Conservation (phyloP, 2,329 filamentous ascomycete genomes). For the Penicillium sp. region DNA sequence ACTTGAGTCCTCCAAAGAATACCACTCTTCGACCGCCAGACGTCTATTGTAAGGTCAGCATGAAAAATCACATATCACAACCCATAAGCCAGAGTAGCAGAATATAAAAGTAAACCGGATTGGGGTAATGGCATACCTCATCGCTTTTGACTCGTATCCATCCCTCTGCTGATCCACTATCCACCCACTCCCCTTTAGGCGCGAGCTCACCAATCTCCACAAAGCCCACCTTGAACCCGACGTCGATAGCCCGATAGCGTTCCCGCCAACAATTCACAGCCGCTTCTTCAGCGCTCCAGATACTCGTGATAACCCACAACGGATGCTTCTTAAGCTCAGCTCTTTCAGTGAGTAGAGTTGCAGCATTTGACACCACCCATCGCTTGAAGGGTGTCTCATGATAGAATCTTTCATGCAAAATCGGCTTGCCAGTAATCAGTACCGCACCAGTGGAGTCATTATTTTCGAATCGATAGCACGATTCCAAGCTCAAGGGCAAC, state of each 20-base stretch:
- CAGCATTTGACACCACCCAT: conserved; percentile 4
- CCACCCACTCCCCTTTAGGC: conserved; percentile 1
- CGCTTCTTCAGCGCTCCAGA: conserved; percentile 1
- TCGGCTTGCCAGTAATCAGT: not conserved
- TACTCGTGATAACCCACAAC: conserved; percentile 7
- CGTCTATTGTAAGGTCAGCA: not conserved
- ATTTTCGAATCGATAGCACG: not conserved
- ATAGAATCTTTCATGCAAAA: conserved; percentile 3
- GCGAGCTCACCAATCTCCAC: conserved; percentile 5
- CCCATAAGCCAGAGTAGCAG: too few relatives aligned
- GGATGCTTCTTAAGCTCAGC: not conserved
- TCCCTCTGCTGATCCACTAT: not conserved
- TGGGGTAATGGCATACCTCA: not conserved
- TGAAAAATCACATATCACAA: too few relatives aligned
- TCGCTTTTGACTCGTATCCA: not conserved
- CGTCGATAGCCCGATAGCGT: not conserved
- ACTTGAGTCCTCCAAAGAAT: conserved; percentile 4
- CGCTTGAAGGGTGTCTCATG: conserved; percentile 1
- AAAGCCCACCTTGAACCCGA: conserved; percentile 3
- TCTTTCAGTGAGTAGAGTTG: not conserved
- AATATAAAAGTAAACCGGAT: not conserved
- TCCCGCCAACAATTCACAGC: conserved; percentile 7
- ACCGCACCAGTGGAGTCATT: not conserved
- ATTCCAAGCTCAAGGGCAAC: not conserved
- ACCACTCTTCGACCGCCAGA: conserved; percentile 1